Conservation (phyloP, 164 flowering plant species). For the Vitis rupestris region DNA sequence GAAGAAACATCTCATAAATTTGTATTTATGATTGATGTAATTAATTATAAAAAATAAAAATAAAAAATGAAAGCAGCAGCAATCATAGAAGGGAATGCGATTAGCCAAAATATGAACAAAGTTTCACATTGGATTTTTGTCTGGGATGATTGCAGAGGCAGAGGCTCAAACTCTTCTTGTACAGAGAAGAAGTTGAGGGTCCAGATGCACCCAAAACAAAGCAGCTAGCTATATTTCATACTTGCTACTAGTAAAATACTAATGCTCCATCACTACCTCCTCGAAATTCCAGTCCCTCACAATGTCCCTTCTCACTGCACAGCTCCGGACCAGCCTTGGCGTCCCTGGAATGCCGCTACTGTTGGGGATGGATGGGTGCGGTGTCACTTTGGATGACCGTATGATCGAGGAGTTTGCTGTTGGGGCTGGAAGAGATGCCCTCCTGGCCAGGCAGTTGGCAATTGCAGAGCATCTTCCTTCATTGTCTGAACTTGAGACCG, state of each 20-base stretch:
- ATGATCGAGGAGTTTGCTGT: conserved; percentile 23
- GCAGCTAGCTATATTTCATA: not conserved
- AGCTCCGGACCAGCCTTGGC: conserved; percentile 78
- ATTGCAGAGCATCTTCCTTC: too few relatives aligned
- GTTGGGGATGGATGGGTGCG: conserved; percentile 52
- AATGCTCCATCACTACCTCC: conserved; percentile 51
- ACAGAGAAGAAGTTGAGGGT: conserved; percentile 1
- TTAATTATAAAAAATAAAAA: too few relatives aligned
- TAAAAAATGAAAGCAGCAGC: too few relatives aligned
- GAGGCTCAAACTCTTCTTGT: too few relatives aligned
- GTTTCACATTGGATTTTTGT: too few relatives aligned
- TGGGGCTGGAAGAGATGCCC: conserved; percentile 33
- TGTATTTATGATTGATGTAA: too few relatives aligned
- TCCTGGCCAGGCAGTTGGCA: too few relatives aligned
- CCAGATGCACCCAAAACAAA: conserved; percentile 13
- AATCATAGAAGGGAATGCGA: too few relatives aligned
- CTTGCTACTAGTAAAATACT: conserved; percentile 4
- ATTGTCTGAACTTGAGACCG: conserved; percentile 78
- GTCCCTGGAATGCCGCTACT: conserved; percentile 42
- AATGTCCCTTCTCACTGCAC: conserved; percentile 83
- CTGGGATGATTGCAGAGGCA: not conserved
- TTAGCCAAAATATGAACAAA: too few relatives aligned
- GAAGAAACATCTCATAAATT: too few relatives aligned
- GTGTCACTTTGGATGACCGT: conserved; percentile 75
- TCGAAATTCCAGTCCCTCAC: conserved; percentile 93